Conservation (phyloP, 192 early-diverging fungal genomes). For the Physocladia obscura region DNA sequence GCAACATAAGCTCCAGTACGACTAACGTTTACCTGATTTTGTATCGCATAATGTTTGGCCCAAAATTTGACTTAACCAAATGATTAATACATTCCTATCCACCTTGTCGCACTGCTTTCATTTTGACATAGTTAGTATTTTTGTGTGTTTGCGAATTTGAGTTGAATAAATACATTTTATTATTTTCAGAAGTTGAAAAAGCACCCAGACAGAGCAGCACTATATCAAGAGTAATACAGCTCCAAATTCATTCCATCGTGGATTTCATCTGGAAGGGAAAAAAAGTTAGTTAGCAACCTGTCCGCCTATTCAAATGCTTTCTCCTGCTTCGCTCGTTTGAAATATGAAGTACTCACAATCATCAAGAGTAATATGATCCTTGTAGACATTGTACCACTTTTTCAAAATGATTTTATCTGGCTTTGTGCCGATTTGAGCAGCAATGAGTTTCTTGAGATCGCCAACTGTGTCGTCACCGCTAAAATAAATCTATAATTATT, state of each 20-base stretch:
- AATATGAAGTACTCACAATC: constrained; percentile 63
- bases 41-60: too few relatives aligned
- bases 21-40: too few relatives aligned
- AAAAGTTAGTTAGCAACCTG: not conserved
- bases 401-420: constrained; percentile 86
- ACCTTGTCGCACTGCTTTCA: too few relatives aligned
- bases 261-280: constrained; percentile 63
- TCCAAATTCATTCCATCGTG: constrained; percentile 88
- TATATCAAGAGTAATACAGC: constrained; percentile 55
- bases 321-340: not conserved
- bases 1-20: too few relatives aligned
- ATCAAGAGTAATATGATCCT: constrained; percentile 86
- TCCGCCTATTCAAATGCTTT: not conserved
- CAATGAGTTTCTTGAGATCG: constrained; percentile 82
- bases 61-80: too few relatives aligned
- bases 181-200: too few relatives aligned
- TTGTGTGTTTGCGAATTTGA: too few relatives aligned
- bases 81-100: too few relatives aligned
- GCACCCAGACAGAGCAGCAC: too few relatives aligned
- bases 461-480: constrained; percentile 79
- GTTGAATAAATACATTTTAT: too few relatives aligned
- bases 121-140: too few relatives aligned
- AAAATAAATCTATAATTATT: too few relatives aligned
- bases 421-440: constrained; percentile 87
- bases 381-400: constrained; percentile 83